These are phyloP conservation scores for Fusarium praegraminearum DNA, from an alignment of 2,329 filamentous ascomycete genomes.

Conservation along the genomic window DNA sequence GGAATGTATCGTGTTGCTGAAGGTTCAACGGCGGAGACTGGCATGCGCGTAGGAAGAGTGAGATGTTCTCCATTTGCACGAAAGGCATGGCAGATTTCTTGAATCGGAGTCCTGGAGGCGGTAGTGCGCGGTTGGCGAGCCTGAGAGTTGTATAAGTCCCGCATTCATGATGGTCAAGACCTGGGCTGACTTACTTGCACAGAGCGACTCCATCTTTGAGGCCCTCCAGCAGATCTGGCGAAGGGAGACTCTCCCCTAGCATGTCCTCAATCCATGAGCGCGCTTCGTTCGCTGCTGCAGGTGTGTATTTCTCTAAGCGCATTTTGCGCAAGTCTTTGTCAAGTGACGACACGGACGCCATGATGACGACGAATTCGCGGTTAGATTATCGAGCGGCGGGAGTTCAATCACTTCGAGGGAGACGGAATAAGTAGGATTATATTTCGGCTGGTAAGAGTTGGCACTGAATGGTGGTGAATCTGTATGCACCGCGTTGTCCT, in stretches of 20 bases:
- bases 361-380: constrained; percentile 55
- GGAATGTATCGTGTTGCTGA: constrained; percentile 93
- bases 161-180: constrained; percentile 18
- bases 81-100: constrained; percentile 96
- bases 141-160: constrained; percentile 58
- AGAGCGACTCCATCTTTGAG: constrained; percentile 92
- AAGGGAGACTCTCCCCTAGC: constrained; percentile 77
- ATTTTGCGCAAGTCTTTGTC: constrained; percentile 96
- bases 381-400: background rate
- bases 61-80: constrained; percentile 99
- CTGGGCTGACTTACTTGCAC: constrained; percentile 76
- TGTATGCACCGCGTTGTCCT: constrained; percentile 10
- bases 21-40: constrained; percentile 87
- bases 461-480: background rate
- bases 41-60: constrained; percentile 91
- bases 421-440: background rate
- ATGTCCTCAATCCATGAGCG: constrained; percentile 86
- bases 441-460: constrained; percentile 11
- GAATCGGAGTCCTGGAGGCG: constrained; percentile 84
- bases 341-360: constrained; percentile 94
- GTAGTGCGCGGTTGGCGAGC: constrained; percentile 83
- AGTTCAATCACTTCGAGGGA: constrained; percentile 2
- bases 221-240: constrained; percentile 82
- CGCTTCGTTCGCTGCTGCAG: constrained; percentile 86
- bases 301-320: constrained; percentile 93